Percentiles rank a stretch among this genome's conserved stretches.
Conservation (phyloP, 768 basidiomycete species). For the Coprinellus aureogranulatus region DNA sequence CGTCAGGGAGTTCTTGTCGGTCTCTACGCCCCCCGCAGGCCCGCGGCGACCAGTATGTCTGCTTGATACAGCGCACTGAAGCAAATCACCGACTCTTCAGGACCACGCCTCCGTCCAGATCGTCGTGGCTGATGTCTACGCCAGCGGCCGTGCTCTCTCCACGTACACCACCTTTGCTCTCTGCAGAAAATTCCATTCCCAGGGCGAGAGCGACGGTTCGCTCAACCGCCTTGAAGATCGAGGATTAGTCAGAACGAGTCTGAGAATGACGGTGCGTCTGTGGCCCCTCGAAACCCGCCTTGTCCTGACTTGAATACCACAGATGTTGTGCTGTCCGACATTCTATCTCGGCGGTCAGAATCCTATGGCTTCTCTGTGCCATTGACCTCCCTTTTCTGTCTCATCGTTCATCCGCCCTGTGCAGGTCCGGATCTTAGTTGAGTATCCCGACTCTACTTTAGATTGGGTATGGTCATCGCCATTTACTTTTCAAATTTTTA, state of each 20-base stretch:
- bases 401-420: slow-evolving; percentile 75
- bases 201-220: slow-evolving; percentile 95
- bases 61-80: not conserved
- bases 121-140: slow-evolving; percentile 91
- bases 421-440: not conserved
- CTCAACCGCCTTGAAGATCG: slow-evolving; percentile 90
- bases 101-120: slow-evolving; percentile 99
- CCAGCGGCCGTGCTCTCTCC: slow-evolving; percentile 72
- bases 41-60: slow-evolving; percentile 89
- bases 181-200: slow-evolving; percentile 89
- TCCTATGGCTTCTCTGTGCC: slow-evolving; percentile 97
- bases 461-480: too few species aligned
- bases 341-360: slow-evolving; percentile 80
- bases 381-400: slow-evolving; percentile 82
- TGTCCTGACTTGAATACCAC: slow-evolving; percentile 6
- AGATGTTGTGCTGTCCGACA: slow-evolving; percentile 85
- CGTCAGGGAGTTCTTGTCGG: slow-evolving; percentile 93
- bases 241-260: slow-evolving; percentile 60
- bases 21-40: slow-evolving; percentile 99
- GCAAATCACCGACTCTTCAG: slow-evolving; percentile 41
- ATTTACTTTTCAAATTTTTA: too few species aligned
- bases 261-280: slow-evolving; percentile 66
- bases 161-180: slow-evolving; percentile 92
- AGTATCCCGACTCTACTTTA: too few species aligned
- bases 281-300: slow-evolving; percentile 3